Evolutionary conservation across 2,329 filamentous ascomycete genomes (phyloP).

Genomic region (Chaetomiaceae sp.): DNA sequence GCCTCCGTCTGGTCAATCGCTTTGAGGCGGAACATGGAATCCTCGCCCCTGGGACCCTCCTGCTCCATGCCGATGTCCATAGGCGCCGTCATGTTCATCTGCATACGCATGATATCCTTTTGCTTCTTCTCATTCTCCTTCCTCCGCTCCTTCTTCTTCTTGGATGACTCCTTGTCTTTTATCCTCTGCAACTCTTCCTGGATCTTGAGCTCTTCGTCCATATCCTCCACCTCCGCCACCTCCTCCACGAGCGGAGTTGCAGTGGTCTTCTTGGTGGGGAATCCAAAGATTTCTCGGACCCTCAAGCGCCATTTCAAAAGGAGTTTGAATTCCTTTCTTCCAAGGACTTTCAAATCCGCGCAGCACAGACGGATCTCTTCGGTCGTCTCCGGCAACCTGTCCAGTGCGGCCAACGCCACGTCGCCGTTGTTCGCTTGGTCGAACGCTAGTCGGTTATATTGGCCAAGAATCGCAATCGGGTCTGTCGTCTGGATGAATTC

Average conservation of each 20-base stretch:
- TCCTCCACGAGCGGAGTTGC: conserved; percentile 56
- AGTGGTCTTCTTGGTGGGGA: conserved; percentile 67
- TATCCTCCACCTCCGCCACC: conserved; percentile 75
- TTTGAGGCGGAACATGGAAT: conserved; percentile 83
- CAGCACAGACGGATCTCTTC: conserved; percentile 76
- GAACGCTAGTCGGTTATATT: conserved; percentile 79
- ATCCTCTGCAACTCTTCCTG: conserved; percentile 82
- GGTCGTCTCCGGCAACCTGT: conserved; percentile 82
- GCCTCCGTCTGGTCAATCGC: conserved; percentile 71
- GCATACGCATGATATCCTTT: conserved; percentile 91
- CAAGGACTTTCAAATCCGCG: conserved; percentile 80
- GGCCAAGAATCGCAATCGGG: conserved; percentile 86
- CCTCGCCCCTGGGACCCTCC: conserved; percentile 69
- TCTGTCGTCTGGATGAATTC: conserved; percentile 93
- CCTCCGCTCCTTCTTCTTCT: conserved; percentile 77
- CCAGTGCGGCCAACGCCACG: conserved; percentile 78
- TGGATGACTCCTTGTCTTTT: conserved; percentile 70
- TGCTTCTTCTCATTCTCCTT: conserved; percentile 92
- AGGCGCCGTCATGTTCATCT: conserved; percentile 93
- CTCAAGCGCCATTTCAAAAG: conserved; percentile 85
- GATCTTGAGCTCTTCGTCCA: conserved; percentile 92
- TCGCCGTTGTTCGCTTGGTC: conserved; percentile 75
- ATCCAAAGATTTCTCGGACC: conserved; percentile 85
- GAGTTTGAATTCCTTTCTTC: conserved; percentile 89
- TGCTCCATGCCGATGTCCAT: conserved; percentile 96